Evolutionary conservation across 257 asterid species (phyloP).

Genomic region (Solanum ossicruentum): DNA sequence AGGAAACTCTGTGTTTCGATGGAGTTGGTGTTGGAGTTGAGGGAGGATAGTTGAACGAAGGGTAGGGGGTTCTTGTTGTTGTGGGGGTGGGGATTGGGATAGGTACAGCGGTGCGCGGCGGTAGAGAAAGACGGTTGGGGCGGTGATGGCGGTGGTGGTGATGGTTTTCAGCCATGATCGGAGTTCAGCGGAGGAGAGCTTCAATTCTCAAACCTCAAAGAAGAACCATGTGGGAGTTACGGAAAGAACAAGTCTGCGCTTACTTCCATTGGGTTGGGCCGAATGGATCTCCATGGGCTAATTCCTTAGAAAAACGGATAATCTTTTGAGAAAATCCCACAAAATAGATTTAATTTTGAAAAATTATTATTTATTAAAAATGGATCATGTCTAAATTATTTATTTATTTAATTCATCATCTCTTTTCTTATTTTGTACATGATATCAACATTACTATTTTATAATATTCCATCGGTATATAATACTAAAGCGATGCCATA

Average conservation of each 20-base stretch:
- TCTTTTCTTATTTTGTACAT: too few species aligned
- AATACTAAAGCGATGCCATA: too few species aligned
- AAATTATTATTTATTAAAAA: too few species aligned
- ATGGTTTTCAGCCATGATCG: slow-evolving; percentile 40
- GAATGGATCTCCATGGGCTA: not conserved
- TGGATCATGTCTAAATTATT: too few species aligned
- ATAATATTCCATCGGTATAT: too few species aligned
- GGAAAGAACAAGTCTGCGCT: not conserved
- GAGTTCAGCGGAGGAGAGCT: not conserved
- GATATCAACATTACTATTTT: too few species aligned
- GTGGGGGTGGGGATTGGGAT: slow-evolving; percentile 15
- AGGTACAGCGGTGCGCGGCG: slow-evolving; percentile 35
- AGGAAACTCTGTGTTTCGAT: slow-evolving; percentile 47
- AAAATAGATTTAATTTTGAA: too few species aligned
- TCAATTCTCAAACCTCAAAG: not conserved
- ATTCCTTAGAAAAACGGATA: not conserved
- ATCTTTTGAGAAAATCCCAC: too few species aligned
- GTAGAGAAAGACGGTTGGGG: slow-evolving; percentile 58
- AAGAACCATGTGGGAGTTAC: not conserved
- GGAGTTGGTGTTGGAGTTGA: slow-evolving; percentile 81
- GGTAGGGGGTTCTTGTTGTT: slow-evolving; percentile 20
- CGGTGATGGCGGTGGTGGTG: slow-evolving; percentile 41
- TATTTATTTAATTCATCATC: too few species aligned
- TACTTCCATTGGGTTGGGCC: not conserved
- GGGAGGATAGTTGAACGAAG: slow-evolving; percentile 37